phyloP scores from a whole-genome alignment of 2,329 filamentous ascomycete species.

The Trichoderma lentiforme region DNA sequence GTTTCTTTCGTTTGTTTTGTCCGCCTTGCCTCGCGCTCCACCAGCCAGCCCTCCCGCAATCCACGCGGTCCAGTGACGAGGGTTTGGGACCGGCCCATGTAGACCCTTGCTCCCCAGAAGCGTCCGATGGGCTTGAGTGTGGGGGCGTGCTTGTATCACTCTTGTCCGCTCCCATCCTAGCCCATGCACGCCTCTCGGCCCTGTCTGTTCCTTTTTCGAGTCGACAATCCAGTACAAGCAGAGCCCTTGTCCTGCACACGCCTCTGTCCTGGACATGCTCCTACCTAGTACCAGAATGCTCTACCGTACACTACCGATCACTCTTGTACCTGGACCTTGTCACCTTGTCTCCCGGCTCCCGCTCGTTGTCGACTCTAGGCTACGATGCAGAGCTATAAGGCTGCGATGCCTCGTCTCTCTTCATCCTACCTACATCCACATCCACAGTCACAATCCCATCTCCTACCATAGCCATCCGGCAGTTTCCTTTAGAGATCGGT shows the following conservation, averaged over 20 bases:
- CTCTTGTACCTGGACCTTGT: neutral
- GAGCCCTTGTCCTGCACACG: conserved; percentile 11
- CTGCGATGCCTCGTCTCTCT: conserved; percentile 45
- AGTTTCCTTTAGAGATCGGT: conserved; percentile 20
- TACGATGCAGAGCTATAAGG: conserved; percentile 48
- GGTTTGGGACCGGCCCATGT: conserved; percentile 10
- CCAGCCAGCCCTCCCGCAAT: conserved; percentile 17
- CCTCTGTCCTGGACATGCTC: conserved; percentile 7
- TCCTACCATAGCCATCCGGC: conserved; percentile 20
- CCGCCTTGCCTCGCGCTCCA: conserved; percentile 15
- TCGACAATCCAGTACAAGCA: neutral
- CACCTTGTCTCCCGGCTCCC: conserved; percentile 15
- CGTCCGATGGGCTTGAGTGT: conserved; percentile 10
- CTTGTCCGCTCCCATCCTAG: neutral
- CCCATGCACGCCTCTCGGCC: conserved; percentile 1
- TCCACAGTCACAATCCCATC: conserved; percentile 22
- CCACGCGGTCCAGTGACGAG: conserved; percentile 17
- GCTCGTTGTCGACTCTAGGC: conserved; percentile 28
- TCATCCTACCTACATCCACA: conserved; percentile 25
- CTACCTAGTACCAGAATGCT: conserved; percentile 7
- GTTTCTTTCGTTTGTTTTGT: neutral
- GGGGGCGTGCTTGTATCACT: conserved; percentile 6
- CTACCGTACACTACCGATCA: conserved; percentile 14
- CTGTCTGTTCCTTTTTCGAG: neutral
- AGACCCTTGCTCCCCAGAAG: conserved; percentile 13